Evolutionary conservation across 129 eudicot species (phyloP).

Genomic region (Pittosporum tobira): DNA sequence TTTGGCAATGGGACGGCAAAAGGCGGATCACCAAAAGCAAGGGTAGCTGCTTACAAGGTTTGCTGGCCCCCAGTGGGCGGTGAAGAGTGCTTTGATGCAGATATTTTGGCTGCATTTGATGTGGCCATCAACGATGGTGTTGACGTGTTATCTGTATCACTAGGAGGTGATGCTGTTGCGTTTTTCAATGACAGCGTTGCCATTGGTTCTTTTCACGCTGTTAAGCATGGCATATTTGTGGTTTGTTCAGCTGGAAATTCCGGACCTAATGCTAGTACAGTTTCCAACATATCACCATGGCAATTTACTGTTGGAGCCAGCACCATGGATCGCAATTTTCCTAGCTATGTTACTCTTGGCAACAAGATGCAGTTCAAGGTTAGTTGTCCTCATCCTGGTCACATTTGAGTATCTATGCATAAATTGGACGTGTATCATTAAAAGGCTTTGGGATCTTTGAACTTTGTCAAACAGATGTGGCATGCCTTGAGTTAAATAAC

Average conservation of each 20-base stretch:
- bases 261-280: conserved; percentile 61
- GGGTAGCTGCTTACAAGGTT: conserved; percentile 88
- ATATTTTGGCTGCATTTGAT: conserved; percentile 83
- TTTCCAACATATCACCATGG: conserved; percentile 78
- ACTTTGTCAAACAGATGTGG: too few relatives aligned
- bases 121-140: conserved; percentile 86
- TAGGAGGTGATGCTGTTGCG: conserved; percentile 61
- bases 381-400: conserved; percentile 4
- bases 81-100: conserved; percentile 72
- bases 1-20: conserved; percentile 82
- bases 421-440: too few relatives aligned
- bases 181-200: conserved; percentile 59
- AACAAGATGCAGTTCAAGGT: conserved; percentile 55
- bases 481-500: too few relatives aligned
- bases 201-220: conserved; percentile 87
- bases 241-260: conserved; percentile 90
- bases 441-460: too few relatives aligned
- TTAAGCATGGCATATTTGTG: conserved; percentile 62
- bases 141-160: conserved; percentile 83
- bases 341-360: conserved; percentile 47
- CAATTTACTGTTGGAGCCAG: conserved; percentile 89
- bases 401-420: background rate
- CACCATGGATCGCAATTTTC: conserved; percentile 80
- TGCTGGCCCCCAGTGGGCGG: conserved; percentile 68
- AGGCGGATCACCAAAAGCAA: conserved; percentile 88